Evolutionary conservation across 805 yeast genomes (phyloP), one percentile per base, ranked within the genome.

Genomic region (Schwanniomyces pseudopolymorphus): DNA sequence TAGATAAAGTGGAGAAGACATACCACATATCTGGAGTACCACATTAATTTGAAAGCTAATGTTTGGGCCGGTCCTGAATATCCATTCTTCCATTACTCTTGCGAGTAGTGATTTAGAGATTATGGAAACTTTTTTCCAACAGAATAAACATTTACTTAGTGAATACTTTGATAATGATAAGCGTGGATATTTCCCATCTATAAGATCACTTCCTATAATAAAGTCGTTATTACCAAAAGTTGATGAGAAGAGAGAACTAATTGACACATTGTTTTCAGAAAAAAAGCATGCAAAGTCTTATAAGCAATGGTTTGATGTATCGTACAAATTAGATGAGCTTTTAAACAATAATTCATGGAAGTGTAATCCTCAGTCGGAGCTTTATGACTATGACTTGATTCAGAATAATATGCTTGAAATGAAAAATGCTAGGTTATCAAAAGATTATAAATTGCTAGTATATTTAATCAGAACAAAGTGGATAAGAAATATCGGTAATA

Each of bases 401-500:
- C 66, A 69, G 48, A 63, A 64, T 8, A 68, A 82, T 47, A 67
- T 89, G 39, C 52, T 57, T 4, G 84, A 84, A 46, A 69, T 94
- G 72, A 68, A 78, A 37, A 61, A 63, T 2, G 88, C 91, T 0
- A 73, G 97, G 27, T 35, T 61, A 14, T 58, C 67, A 13, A 74
- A 78, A 22, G 87, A 94, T 58, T 79, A 78, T 54, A 70, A 79
- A 46, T 73, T 77, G 37, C 64, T 92, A 27, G 64, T 92, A 11
- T 89, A 87, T 56, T 68, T 88, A 11, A 82, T 94, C 2, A 67
- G 98, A 48, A 92, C 97, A 0, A 81, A 87, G 20, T 87, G 96
- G 87, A 78, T 80, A 2, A 73, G 99, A 51, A 88, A 90, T 58
- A 64, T 89, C 44, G 98, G 96, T 1, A 87, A 89, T 54, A 87